phyloP scores from a whole-genome alignment of 1,284 basidiomycete genomes.

The Cystobasidium sp. region DNA sequence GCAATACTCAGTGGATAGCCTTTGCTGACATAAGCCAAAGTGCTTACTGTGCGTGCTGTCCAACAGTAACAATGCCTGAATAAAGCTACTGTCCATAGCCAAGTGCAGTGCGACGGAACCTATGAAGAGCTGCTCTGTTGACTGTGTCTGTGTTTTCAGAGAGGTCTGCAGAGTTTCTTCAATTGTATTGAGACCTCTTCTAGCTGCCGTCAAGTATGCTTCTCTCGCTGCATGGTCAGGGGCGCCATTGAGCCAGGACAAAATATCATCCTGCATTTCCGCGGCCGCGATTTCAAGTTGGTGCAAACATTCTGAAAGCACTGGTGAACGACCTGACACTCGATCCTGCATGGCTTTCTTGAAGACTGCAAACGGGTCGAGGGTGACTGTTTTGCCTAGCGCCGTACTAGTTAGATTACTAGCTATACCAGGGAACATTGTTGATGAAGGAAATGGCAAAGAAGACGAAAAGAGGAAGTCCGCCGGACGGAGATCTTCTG shows the following conservation, averaged over 20 bases:
- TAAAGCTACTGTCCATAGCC: slow-evolving; percentile 27
- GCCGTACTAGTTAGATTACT: slow-evolving; percentile 2
- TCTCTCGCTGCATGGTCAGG: background rate
- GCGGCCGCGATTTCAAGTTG: slow-evolving; percentile 45
- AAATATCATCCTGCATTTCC: slow-evolving; percentile 13
- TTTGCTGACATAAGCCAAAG: background rate
- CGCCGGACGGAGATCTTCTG: slow-evolving; percentile 33
- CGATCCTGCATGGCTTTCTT: slow-evolving; percentile 44
- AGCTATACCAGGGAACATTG: background rate
- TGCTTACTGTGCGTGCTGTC: slow-evolving; percentile 4
- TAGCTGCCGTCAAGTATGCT: slow-evolving; percentile 5
- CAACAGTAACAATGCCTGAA: slow-evolving; percentile 21
- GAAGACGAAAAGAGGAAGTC: slow-evolving; percentile 47
- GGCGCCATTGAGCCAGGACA: slow-evolving; percentile 13
- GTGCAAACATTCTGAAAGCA: slow-evolving; percentile 45
- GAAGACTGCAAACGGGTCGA: slow-evolving; percentile 45
- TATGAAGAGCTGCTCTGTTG: slow-evolving; percentile 23
- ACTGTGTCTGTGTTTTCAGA: background rate
- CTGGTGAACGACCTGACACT: slow-evolving; percentile 45
- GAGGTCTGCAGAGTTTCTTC: slow-evolving; percentile 3
- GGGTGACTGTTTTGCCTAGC: slow-evolving; percentile 12
- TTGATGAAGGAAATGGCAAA: slow-evolving; percentile 45
- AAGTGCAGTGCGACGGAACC: slow-evolving; percentile 28
- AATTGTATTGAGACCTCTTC: background rate
- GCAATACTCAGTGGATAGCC: no score